Conservation (phyloP, 2,329 filamentous ascomycete species). For the Aspergillus jensenii region DNA sequence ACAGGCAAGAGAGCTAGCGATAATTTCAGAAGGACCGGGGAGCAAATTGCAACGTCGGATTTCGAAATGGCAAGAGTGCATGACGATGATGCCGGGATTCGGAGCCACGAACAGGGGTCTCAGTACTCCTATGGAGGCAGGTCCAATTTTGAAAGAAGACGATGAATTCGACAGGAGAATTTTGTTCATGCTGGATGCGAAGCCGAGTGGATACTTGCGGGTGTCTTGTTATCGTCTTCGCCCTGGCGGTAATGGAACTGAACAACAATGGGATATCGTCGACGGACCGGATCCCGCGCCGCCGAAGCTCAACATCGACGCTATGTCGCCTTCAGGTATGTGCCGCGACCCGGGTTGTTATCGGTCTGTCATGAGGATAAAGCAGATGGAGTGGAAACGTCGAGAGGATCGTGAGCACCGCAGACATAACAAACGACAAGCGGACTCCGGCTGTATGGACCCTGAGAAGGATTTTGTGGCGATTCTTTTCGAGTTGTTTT, state of each 20-base stretch:
- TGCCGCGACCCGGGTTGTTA: neutral
- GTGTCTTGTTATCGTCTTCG: slow-evolving; percentile 8
- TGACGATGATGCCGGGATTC: slow-evolving; percentile 14
- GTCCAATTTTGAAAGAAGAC: neutral
- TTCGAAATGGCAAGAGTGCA: slow-evolving; percentile 4
- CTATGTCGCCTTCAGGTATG: neutral
- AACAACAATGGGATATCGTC: neutral
- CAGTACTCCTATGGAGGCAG: neutral
- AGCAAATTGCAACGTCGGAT: slow-evolving; percentile 10
- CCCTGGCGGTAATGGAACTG: neutral
- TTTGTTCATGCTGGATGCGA: slow-evolving; percentile 19
- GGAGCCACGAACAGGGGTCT: slow-evolving; percentile 17
- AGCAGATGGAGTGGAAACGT: neutral
- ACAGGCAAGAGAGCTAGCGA: slow-evolving; percentile 12
- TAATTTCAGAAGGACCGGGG: slow-evolving; percentile 12
- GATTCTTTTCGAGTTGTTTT: neutral
- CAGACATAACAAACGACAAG: neutral
- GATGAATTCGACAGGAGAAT: slow-evolving; percentile 1
- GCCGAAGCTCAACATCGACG: neutral
- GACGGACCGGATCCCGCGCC: neutral
- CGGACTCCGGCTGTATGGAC: slow-evolving; percentile 1
- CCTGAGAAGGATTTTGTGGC: slow-evolving; percentile 15
- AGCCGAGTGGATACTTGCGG: slow-evolving; percentile 14
- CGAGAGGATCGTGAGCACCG: neutral
- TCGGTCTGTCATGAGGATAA: neutral